Conservation (phyloP, 2,329 filamentous ascomycete species). For the Aspergillus sergii region DNA sequence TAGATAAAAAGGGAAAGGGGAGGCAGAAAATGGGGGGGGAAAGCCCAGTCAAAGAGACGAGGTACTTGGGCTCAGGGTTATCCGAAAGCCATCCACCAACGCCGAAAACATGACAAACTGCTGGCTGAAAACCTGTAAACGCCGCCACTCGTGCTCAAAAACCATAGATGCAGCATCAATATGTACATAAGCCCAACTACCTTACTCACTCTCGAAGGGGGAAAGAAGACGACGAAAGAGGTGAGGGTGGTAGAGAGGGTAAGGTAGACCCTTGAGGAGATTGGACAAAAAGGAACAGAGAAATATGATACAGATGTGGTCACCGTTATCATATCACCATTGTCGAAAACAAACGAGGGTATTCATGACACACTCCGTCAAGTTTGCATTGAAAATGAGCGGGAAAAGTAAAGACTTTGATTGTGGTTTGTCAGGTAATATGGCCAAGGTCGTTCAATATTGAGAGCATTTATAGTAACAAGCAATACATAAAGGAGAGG, state of each 20-base stretch:
- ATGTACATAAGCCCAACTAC: constrained; percentile 13
- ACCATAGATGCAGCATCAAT: constrained; percentile 6
- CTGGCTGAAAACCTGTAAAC: constrained; percentile 1
- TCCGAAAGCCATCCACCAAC: constrained; percentile 7
- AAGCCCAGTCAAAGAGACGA: neutral
- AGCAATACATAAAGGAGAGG: neutral
- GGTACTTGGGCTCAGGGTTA: neutral
- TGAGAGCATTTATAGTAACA: neutral
- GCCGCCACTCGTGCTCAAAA: constrained; percentile 5
- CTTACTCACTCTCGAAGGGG: constrained; percentile 14
- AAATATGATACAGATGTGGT: constrained; percentile 8
- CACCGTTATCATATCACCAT: constrained; percentile 8
- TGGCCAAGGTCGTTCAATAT: neutral
- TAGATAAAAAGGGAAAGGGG: neutral
- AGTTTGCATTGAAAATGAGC: neutral
- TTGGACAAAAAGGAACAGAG: neutral
- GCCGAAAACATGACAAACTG: constrained; percentile 4
- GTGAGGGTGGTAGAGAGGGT: neutral
- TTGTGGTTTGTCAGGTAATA: neutral
- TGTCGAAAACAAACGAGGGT: neutral
- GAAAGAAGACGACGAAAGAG: constrained; percentile 9
- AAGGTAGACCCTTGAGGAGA: neutral
- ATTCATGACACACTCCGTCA: neutral
- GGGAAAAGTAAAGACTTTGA: neutral
- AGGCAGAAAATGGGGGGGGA: neutral